Base-by-base conservation (phyloP, 805 yeast species). In the Candida quercuum region DNA sequence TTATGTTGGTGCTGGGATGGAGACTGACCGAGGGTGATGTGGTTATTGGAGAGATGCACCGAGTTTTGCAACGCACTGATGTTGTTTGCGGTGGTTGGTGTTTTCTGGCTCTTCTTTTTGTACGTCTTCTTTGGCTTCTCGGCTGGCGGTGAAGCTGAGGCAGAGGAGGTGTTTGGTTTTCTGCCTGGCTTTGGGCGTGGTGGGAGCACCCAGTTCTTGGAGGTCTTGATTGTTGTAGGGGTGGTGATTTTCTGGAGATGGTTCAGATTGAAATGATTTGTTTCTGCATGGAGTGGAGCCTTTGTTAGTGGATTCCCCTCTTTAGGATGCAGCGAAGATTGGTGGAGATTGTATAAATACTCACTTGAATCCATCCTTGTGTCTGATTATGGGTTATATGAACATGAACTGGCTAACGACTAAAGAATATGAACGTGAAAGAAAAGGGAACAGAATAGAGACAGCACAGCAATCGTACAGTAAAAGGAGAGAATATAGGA, bases 141-240 rank as follows among this genome's bases (percentile, higher is more conserved):
- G 15, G 25, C 6, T 15, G 25, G 19, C 4, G 12, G 27, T 6
- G 33, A 21, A 19, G 15, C 17, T 28, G 19, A 17, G 13, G 11
- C 24, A 22, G 24, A 11, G 11, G 24, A 22, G 0, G 87, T 72
- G 46, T 85, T 53, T 3, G 78, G 79, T 47, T 75, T 76, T 35
- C 80, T 62, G 16, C 84, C 85, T 0, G 85, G 84, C 47, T 84
- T 81, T 19, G 94, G 93, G 46, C 93, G 67, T 10, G 94, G 94
- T 3, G 94, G 95, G 22, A 84, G 63, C 7, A 82, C 88, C 89
- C 93, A 86, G 52, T 77, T 79, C 52, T 81, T 81, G 36, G 88
- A 81, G 1, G 91, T 80, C 48, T 70, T 76, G 38, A 71, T 67
- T 16, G 46, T 47, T 15, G 48, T 50, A 21, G 49, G 51, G 3